Evolutionary conservation across 73 alveolate genomes (phyloP), one percentile per base, ranked within the genome.

Genomic region (Uronychia setigera): DNA sequence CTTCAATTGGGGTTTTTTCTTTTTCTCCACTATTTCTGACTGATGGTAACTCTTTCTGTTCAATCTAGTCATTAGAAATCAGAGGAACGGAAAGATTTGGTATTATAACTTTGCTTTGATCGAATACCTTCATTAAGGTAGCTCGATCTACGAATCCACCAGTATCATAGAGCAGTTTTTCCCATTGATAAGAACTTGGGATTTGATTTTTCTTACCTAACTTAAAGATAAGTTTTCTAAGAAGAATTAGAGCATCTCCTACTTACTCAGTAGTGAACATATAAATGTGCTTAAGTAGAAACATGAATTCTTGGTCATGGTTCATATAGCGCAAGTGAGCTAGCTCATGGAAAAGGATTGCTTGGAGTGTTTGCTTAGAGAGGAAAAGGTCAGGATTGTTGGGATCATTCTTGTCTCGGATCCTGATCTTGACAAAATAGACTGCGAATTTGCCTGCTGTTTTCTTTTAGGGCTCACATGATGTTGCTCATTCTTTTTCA

Each of bases 301-400:
- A 31, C 88, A 81, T 81, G 33, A 81, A 81, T n/a, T 57, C 79
- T 31, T 81, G 31, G 30, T 81, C 80, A 81, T 81, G 88, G 26
- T 81, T 28, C 88, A 81, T 81, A 5, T 59, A 31, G 31, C 57
- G 28, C 31, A 81, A n/a, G 35, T 81, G 88, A 9, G 88, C 88
- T 31, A 81, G 35, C 59, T 81, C 88, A 30, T 81, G 88, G 32
- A 81, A 81, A 11, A 81, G 32, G 14, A 78, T 78, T 28, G 84
- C 84, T 28, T 28, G 74, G 0, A 58, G 1, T 13, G 81, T 59
- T 19, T 32, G 14, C 77, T 27, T 19, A 59, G 33, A 59, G 14
- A 13, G 29, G 80, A 81, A 81, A 9, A 29, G 58, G n/a, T 27
- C 14, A n/a, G 79, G 79, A 32, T 81, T 67, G 34, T 81, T 59